A percentile compares a stretch with the other conserved stretches of the same genome.
Conservation (phyloP, 1,284 basidiomycete genomes). For the Pterulicium gracile region DNA sequence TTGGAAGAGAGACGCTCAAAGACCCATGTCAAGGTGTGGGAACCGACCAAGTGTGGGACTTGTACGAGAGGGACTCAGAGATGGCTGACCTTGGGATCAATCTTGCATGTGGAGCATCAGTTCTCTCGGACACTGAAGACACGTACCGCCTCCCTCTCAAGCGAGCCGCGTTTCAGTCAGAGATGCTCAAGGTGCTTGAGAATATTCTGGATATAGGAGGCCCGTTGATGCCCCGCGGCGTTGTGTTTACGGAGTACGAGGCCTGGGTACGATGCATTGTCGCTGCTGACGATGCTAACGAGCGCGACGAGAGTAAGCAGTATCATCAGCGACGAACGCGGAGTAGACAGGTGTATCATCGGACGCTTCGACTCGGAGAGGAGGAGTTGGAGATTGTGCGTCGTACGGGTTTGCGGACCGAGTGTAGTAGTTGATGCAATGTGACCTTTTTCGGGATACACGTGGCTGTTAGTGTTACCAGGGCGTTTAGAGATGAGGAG, state of each 20-base stretch:
- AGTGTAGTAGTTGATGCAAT: slow-evolving; percentile 6
- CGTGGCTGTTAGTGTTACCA: slow-evolving; percentile 1
- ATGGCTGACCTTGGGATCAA: not conserved
- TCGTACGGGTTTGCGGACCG: slow-evolving; percentile 17
- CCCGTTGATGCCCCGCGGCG: slow-evolving; percentile 24
- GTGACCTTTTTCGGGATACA: not conserved
- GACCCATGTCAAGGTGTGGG: not conserved
- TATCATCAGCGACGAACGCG: slow-evolving; percentile 35
- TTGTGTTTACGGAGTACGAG: slow-evolving; percentile 57
- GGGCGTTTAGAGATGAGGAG: not conserved
- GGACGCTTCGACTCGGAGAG: slow-evolving; percentile 29
- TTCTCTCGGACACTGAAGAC: not conserved
- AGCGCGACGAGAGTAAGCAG: slow-evolving; percentile 18
- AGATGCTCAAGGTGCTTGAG: slow-evolving; percentile 30
- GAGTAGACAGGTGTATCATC: slow-evolving; percentile 39
- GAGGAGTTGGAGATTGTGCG: slow-evolving; percentile 23
- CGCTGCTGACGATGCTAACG: slow-evolving; percentile 49
- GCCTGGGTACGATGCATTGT: slow-evolving; percentile 65
- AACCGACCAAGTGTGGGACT: not conserved
- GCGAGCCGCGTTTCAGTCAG: slow-evolving; percentile 20
- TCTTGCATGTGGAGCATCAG: not conserved
- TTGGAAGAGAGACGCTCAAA: not conserved
- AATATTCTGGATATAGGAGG: slow-evolving; percentile 19
- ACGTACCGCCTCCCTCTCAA: not conserved
- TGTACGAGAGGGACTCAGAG: not conserved